Percentiles rank a stretch among this genome's conserved stretches.
Evolutionary conservation across 305 asterid species (phyloP).

Genomic region (Fraxinus floribunda): DNA sequence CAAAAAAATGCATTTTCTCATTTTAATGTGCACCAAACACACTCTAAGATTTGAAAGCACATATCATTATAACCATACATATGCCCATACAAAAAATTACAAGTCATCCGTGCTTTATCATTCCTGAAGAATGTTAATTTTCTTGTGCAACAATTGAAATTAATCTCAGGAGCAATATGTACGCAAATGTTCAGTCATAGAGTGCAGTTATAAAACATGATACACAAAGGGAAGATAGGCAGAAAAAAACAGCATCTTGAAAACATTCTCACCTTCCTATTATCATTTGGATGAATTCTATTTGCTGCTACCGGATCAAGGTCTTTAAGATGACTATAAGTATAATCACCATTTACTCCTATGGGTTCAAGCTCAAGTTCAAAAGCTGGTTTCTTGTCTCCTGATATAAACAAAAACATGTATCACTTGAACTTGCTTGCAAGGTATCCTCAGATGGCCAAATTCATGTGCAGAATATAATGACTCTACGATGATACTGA

Average conservation of each 20-base stretch:
- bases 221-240: background rate
- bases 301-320: slow-evolving; percentile 87
- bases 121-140: background rate
- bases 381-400: slow-evolving; percentile 40
- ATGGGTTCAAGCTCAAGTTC: slow-evolving; percentile 31
- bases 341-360: slow-evolving; percentile 34
- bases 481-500: background rate
- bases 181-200: background rate
- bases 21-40: no score
- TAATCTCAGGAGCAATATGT: background rate
- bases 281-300: slow-evolving; percentile 91
- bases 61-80: background rate
- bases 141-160: background rate
- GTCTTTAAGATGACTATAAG: slow-evolving; percentile 56
- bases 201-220: background rate
- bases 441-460: slow-evolving; percentile 11
- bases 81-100: background rate
- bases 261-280: slow-evolving; percentile 64
- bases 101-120: background rate
- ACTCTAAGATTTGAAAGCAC: background rate
- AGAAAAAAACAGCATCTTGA: background rate
- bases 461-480: slow-evolving; percentile 8
- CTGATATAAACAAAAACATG: slow-evolving; percentile 34
- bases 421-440: slow-evolving; percentile 13
- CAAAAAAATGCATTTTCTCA: no score